Base-by-base conservation (phyloP, 2,329 filamentous ascomycete genomes). In the Zarea fungicola region DNA sequence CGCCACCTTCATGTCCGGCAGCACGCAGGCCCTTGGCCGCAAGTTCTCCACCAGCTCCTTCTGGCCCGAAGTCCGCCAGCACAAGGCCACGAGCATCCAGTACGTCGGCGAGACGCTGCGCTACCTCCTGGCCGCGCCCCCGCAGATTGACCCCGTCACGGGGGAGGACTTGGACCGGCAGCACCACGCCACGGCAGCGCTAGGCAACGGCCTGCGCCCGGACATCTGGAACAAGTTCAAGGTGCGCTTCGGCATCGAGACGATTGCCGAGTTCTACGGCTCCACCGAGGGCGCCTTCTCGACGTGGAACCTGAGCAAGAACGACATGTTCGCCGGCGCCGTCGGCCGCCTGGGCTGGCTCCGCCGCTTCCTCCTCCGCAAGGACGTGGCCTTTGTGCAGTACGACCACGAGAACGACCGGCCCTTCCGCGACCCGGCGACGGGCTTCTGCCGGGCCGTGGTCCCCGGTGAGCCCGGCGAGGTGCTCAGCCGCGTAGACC, bases 31-130 rank as follows among this genome's bases (percentile, higher is more conserved):
- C 22, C 68, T 95, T 14, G 86, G 87, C 40, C 82, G 80, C 56
- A 87, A 85, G 58, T 95, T 95, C 70, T 90, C 86, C 3, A 86
- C 85, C 3, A 78, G 77, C 53, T 80, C 74, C 1, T 93, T 92
- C 67, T 93, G 88, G 85, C 71, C 79, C 14, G 87, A 92, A 48
- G 84, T 85, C 14, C 78, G 85, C n/a, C 76, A 77, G 37, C 79
- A 78, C 42, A 71, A 84, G 8, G 85, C 89, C 18, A 93, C 87
- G 1, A 75, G 83, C 4, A 84, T 95, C 53, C 89, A 95, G 62
- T 95, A 95, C 62, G 89, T 95, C 13, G 89, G 89, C 45, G 89
- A 95, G 65, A 92, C 88, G 1, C 85, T 89, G 55, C 84, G 89
- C 6, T 95, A 95, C 63, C 77, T 95, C 4, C 75, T 95, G 10